phyloP scores from a whole-genome alignment of 805 yeast genomes.

The Candida corydali region DNA sequence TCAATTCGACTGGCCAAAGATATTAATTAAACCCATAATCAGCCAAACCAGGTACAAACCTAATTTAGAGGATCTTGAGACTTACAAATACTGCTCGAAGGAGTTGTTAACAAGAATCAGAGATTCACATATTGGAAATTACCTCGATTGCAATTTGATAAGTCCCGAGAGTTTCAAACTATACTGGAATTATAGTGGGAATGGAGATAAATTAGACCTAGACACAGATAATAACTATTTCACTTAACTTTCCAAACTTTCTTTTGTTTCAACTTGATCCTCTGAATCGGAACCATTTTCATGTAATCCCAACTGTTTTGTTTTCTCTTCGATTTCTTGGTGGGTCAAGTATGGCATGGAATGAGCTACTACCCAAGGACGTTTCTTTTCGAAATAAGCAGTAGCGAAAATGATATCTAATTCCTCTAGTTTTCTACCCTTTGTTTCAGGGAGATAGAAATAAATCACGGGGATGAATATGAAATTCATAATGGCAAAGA shows the following conservation, averaged over 20 bases:
- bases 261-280: conserved; percentile 30
- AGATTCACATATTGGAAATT: conserved; percentile 6
- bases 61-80: conserved; percentile 11
- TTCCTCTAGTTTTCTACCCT: conserved; percentile 43
- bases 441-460: conserved; percentile 45
- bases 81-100: conserved; percentile 13
- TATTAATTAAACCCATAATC: not conserved
- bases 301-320: conserved; percentile 52
- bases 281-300: conserved; percentile 38
- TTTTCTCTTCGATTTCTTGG: conserved; percentile 58
- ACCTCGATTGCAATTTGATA: conserved; percentile 4
- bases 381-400: conserved; percentile 52
- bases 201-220: conserved; percentile 19
- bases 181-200: conserved; percentile 23
- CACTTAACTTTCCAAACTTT: conserved; percentile 1
- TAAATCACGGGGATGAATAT: conserved; percentile 34
- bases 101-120: conserved; percentile 3
- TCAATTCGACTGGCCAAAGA: conserved; percentile 9
- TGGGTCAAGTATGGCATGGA: conserved; percentile 55
- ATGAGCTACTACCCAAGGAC: conserved; percentile 61
- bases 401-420: conserved; percentile 59
- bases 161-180: conserved; percentile 15
- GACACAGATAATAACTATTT: conserved; percentile 29
- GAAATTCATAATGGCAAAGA: conserved; percentile 38
- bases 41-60: not conserved